These are phyloP conservation scores for Podospora fimiseda DNA, from an alignment of 495 filamentous ascomycete species.

Conservation along the genomic window DNA sequence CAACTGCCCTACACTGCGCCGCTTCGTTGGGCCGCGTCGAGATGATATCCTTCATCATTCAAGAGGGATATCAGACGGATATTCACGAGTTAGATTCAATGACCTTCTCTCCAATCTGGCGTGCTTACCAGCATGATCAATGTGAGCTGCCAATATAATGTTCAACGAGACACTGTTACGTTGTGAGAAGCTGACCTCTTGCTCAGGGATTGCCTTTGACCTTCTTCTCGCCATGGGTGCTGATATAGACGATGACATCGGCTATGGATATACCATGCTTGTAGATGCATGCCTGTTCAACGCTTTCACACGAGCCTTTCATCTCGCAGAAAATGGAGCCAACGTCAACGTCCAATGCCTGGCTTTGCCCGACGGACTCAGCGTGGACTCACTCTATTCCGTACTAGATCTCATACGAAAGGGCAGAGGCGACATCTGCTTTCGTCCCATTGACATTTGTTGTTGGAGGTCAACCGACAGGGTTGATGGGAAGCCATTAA, in stretches of 20 bases:
- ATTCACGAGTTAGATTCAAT: neutral
- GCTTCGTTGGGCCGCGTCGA: constrained; percentile 1
- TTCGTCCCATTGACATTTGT: constrained; percentile 5
- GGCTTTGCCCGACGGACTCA: neutral
- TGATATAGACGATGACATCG: constrained; percentile 11
- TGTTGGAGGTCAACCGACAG: too few species aligned
- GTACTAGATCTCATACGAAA: too few species aligned
- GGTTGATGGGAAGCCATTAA: too few species aligned
- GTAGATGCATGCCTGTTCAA: neutral
- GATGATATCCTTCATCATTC: constrained; percentile 2
- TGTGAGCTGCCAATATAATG: neutral
- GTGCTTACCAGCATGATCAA: neutral
- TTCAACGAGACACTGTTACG: neutral
- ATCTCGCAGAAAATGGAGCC: constrained; percentile 2
- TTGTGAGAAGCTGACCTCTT: neutral
- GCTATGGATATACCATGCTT: neutral
- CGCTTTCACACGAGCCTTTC: neutral
- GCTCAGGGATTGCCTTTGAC: constrained; percentile 6
- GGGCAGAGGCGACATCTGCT: neutral
- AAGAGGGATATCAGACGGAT: constrained; percentile 4
- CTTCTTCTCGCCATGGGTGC: constrained; percentile 21
- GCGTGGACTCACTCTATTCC: neutral
- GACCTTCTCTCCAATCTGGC: constrained; percentile 1
- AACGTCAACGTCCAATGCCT: neutral
- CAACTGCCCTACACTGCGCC: constrained; percentile 6